Evolutionary conservation across 345 rosid genomes (phyloP).

Genomic region (Populus davidiana): DNA sequence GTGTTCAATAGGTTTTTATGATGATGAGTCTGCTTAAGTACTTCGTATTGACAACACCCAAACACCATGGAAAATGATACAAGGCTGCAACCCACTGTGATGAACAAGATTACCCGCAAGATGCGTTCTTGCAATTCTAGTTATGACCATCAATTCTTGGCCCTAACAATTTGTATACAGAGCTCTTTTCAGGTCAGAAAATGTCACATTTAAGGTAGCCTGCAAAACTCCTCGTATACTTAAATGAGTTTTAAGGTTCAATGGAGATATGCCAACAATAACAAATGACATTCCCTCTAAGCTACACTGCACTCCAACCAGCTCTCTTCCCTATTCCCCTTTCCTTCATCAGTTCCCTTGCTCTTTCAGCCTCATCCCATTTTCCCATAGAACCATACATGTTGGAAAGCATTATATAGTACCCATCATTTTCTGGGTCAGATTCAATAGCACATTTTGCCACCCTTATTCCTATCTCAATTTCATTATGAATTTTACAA

Average conservation of each 20-base stretch:
- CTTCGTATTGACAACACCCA: not conserved
- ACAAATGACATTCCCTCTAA: not conserved
- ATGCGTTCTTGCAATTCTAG: not conserved
- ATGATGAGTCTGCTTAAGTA: not conserved
- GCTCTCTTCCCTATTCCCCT: slow-evolving; percentile 47
- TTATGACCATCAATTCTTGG: too few species aligned
- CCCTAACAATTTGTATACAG: too few species aligned
- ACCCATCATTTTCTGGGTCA: slow-evolving; percentile 61
- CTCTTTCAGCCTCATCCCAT: slow-evolving; percentile 56
- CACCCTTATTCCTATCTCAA: slow-evolving; percentile 54
- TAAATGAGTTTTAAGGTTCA: not conserved
- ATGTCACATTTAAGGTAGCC: not conserved
- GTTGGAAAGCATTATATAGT: slow-evolving; percentile 53
- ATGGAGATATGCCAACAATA: slow-evolving; percentile 8
- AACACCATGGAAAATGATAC: not conserved
- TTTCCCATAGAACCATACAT: slow-evolving; percentile 60
- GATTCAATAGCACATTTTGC: slow-evolving; percentile 52
- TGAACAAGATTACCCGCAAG: not conserved
- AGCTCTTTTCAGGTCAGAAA: too few species aligned
- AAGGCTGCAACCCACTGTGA: not conserved
- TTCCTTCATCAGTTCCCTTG: slow-evolving; percentile 54
- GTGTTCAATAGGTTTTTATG: not conserved
- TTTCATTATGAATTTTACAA: slow-evolving; percentile 45
- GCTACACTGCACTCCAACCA: slow-evolving; percentile 51
- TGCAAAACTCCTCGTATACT: not conserved